These are phyloP conservation scores for Xylariomycetidae sp. DNA, from an alignment of 2,329 filamentous ascomycete species.

Conservation along the genomic window DNA sequence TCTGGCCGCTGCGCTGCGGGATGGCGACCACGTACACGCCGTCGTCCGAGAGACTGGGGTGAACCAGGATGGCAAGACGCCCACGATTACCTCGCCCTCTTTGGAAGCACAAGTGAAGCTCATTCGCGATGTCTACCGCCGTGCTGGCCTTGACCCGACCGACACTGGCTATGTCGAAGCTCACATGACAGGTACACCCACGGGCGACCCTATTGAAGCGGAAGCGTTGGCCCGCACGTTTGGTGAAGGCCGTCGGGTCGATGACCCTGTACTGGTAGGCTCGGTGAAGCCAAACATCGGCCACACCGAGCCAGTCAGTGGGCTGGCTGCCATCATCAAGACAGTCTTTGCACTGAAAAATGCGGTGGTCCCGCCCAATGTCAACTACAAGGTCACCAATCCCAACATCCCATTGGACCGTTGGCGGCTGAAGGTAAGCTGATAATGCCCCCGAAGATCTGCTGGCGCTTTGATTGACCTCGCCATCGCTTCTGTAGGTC, in stretches of 20 bases:
- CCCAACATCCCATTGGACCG: conserved; percentile 7
- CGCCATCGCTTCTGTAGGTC: conserved; percentile 1
- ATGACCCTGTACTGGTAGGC: conserved; percentile 11
- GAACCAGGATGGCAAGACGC: conserved; percentile 37
- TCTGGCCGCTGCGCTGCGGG: conserved; percentile 4
- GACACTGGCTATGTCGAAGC: conserved; percentile 18
- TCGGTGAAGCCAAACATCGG: conserved; percentile 27
- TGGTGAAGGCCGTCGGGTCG: neutral
- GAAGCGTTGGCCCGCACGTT: conserved; percentile 7
- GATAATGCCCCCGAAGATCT: too few relatives aligned
- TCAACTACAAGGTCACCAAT: conserved; percentile 15
- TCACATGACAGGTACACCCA: conserved; percentile 21
- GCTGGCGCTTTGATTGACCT: too few relatives aligned
- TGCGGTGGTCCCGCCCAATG: conserved; percentile 18
- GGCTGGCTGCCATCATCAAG: conserved; percentile 24
- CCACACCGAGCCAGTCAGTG: conserved; percentile 23
- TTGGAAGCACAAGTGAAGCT: conserved; percentile 27
- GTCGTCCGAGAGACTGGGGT: conserved; percentile 31
- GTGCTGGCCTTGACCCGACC: conserved; percentile 20
- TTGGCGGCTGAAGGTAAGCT: conserved; percentile 3
- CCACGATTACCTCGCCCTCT: conserved; percentile 39
- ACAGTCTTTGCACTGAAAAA: conserved; percentile 17
- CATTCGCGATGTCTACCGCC: conserved; percentile 26
- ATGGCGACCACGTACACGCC: conserved; percentile 28
- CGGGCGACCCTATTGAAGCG: conserved; percentile 22